A percentile compares a stretch with the other conserved stretches of the same genome.
Conservation (phyloP, 2,329 filamentous ascomycete species). For the Aspergillus eucalypticola region DNA sequence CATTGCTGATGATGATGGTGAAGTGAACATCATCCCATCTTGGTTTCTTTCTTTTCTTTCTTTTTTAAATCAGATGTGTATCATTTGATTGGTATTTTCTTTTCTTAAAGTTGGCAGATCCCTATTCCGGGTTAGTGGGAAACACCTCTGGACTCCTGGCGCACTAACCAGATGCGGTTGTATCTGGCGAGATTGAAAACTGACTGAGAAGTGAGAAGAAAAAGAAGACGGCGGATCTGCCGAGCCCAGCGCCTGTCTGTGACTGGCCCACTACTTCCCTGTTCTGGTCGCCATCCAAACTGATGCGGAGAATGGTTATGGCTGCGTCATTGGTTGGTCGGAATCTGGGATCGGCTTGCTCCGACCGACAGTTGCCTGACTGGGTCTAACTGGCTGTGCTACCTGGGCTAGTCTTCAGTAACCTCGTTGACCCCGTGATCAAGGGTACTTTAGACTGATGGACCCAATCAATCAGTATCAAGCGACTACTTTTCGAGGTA, state of each 20-base stretch:
- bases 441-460: neutral
- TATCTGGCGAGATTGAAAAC: conserved; percentile 27
- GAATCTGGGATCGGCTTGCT: neutral
- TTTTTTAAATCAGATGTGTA: neutral
- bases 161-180: conserved; percentile 23
- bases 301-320: conserved; percentile 19
- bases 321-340: conserved; percentile 6
- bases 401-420: conserved; percentile 1
- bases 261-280: neutral
- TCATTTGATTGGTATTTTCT: neutral
- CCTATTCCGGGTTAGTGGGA: neutral
- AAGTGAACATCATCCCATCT: neutral
- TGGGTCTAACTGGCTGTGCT: neutral
- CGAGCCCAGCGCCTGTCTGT: neutral
- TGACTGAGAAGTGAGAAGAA: too few species aligned
- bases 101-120: neutral
- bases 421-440: neutral
- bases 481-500: too few species aligned
- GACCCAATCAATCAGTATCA: too few species aligned
- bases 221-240: neutral
- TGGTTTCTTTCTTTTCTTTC: neutral
- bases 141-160: neutral
- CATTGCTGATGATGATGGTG: too few species aligned
- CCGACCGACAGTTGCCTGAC: neutral
- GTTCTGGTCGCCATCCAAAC: conserved; percentile 4